Base-by-base conservation (phyloP, 768 basidiomycete species). In the Suillus lakei region DNA sequence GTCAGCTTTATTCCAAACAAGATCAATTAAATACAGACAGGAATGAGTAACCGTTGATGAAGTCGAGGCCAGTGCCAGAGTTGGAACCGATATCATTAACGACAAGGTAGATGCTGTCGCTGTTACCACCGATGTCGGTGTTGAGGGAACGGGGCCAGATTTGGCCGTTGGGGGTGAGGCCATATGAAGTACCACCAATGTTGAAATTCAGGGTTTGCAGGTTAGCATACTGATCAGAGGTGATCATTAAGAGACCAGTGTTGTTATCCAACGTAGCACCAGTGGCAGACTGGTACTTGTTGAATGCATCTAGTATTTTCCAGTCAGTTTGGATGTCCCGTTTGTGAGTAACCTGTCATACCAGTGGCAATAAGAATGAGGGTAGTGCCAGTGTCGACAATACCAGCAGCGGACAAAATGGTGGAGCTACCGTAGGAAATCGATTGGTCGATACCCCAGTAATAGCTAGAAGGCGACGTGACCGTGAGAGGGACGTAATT, bases 131-230 rank as follows among this genome's bases (percentile, higher is more conserved):
- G 30, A 79, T 66, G 26, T 23, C 65, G 9, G 66, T 43, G 69
- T 78, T 77, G 36, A 79, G 68, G 16, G 73, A 71, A 50, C 74
- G 75, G 2, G 78, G 78, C 75, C 77, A 79, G 64, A 77, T 77
- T 61, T 79, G 78, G 3, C 69, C 77, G 32, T 77, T 74, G 6
- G 72, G 64, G 4, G 64, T 64, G 21, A 77, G 67, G 34, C 51
- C 61, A 50, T 77, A 74, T 3, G 58, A 13, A 1, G 34, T 32
- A 3, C 61, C 68, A 36, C 72, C 74, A 41, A 77, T 67, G 13
- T 69, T 66, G 68, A 80, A 78, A 48, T 65, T 64, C 48, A 80
- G 38, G 2, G 65, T 70, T 64, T 74, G 4, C 15, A 79, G 67
- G 13, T 55, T 71, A 16, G 43, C 63, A 64, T 68, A 78, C 36